These are phyloP conservation scores for Suhomyces emberorum DNA, from an alignment of 805 yeast species.

Conservation along the genomic window DNA sequence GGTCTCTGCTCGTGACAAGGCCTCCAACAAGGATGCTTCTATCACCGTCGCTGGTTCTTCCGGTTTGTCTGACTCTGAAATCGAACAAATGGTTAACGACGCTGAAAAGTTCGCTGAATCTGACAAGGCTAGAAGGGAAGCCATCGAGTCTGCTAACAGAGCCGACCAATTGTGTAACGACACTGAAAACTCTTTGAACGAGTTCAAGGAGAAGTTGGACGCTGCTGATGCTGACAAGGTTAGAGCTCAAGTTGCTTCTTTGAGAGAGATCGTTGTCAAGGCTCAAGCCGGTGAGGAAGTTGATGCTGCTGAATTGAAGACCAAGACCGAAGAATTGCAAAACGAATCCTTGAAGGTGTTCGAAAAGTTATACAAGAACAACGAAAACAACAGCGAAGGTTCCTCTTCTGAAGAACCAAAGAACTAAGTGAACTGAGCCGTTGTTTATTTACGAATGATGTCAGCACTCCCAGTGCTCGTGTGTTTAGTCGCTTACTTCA, in stretches of 20 bases:
- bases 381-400: conserved; percentile 22
- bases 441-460: conserved; percentile 3
- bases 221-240: conserved; percentile 46
- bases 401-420: conserved; percentile 25
- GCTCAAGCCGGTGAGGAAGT: conserved; percentile 64
- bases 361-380: conserved; percentile 50
- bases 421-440: conserved; percentile 16
- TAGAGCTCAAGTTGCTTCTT: conserved; percentile 50
- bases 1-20: conserved; percentile 92
- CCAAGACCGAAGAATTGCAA: conserved; percentile 73
- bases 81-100: conserved; percentile 86
- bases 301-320: conserved; percentile 60
- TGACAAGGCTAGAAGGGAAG: conserved; percentile 81
- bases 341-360: conserved; percentile 71
- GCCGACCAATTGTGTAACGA: conserved; percentile 70
- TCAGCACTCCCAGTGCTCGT: conserved; percentile 3
- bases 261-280: conserved; percentile 65
- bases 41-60: conserved; percentile 96
- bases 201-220: conserved; percentile 46
- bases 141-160: conserved; percentile 82
- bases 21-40: conserved; percentile 88
- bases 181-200: conserved; percentile 47
- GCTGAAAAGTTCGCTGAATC: conserved; percentile 87
- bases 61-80: conserved; percentile 85
- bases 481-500: conserved; percentile 6